Percentiles rank a stretch among this genome's conserved stretches.
Evolutionary conservation across 2,329 filamentous ascomycete species (phyloP).

Genomic region (Paecilomyces niveus): DNA sequence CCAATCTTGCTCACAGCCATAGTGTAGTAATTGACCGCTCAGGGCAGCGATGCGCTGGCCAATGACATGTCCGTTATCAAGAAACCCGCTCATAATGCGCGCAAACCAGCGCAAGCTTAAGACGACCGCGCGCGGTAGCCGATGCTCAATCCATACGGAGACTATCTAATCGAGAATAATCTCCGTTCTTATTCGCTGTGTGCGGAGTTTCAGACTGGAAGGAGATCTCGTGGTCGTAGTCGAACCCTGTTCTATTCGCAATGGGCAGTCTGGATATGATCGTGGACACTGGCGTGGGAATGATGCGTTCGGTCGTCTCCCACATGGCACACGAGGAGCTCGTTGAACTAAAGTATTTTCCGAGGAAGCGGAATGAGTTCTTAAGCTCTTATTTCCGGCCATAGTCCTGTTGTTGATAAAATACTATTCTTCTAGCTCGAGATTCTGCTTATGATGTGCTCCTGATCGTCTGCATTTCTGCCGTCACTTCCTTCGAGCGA

Average conservation of each 20-base stretch:
- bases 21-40: too few species aligned
- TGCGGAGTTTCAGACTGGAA: not conserved
- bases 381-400: not conserved
- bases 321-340: not conserved
- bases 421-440: not conserved
- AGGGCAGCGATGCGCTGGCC: not conserved
- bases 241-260: not conserved
- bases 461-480: not conserved
- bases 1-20: too few species aligned
- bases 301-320: not conserved
- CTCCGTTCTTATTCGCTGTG: not conserved
- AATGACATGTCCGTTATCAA: not conserved
- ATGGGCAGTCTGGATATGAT: not conserved
- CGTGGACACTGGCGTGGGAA: not conserved
- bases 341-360: not conserved
- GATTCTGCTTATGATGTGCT: not conserved
- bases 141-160: not conserved
- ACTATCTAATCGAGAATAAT: not conserved
- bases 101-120: not conserved
- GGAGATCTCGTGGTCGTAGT: not conserved
- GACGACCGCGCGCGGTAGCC: not conserved
- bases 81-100: constrained; percentile 1
- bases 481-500: not conserved
- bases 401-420: not conserved
- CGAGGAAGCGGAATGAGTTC: not conserved